Evolutionary conservation across 2,329 filamentous ascomycete species (phyloP).

Genomic region (Torrubiella hemipterigena): DNA sequence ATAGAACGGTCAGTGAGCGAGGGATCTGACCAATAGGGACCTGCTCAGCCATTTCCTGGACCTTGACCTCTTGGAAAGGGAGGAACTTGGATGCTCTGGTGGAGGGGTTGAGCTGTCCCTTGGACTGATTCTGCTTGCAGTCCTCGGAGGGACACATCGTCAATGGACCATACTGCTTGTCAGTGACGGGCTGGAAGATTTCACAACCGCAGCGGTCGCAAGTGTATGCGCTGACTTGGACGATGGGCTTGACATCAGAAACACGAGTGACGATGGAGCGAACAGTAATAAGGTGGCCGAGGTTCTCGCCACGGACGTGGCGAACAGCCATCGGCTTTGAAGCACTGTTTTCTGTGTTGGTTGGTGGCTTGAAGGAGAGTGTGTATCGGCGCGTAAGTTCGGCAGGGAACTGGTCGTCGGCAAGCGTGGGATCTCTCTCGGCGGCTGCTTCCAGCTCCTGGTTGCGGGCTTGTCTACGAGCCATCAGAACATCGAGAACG

Average conservation of each 20-base stretch:
- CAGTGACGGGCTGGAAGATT: constrained; percentile 90
- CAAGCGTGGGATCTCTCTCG: constrained; percentile 52
- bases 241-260: constrained; percentile 92
- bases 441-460: constrained; percentile 58
- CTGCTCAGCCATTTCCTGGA: constrained; percentile 98
- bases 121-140: constrained; percentile 80
- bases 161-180: constrained; percentile 83
- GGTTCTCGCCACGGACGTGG: constrained; percentile 82
- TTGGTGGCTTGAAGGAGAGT: constrained; percentile 86
- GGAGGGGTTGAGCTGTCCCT: constrained; percentile 86
- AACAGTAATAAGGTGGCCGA: constrained; percentile 87
- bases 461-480: constrained; percentile 77
- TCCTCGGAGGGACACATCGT: constrained; percentile 81
- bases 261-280: constrained; percentile 90
- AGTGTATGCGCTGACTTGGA: constrained; percentile 96
- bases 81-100: constrained; percentile 95
- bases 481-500: constrained; percentile 92
- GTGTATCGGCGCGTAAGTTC: constrained; percentile 90
- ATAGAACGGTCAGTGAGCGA: constrained; percentile 77
- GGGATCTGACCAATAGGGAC: constrained; percentile 97
- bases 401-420: constrained; percentile 74
- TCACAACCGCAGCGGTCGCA: constrained; percentile 95
- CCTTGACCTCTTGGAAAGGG: constrained; percentile 96
- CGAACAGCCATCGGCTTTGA: constrained; percentile 71
- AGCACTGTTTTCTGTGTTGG: constrained; percentile 53